Conservation (phyloP, 2,329 filamentous ascomycete genomes). For the Aspergillus ruber region DNA sequence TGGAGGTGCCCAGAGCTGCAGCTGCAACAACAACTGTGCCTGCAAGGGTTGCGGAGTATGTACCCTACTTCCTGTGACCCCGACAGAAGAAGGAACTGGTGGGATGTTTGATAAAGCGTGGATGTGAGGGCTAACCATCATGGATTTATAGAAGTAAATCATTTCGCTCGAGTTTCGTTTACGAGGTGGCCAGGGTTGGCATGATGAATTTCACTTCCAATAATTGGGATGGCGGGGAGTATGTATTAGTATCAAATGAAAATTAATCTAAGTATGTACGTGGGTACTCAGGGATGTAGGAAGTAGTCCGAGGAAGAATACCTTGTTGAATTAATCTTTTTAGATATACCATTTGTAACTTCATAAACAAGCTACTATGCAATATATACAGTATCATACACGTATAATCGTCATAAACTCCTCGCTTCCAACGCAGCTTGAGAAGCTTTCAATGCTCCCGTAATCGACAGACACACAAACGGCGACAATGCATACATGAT, state of each 20-base stretch:
- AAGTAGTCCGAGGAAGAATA: too few species aligned
- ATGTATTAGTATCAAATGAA: too few species aligned
- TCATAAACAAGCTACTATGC: background rate
- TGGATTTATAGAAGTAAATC: constrained; percentile 17
- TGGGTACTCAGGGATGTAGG: too few species aligned
- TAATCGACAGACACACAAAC: constrained; percentile 24
- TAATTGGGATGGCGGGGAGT: too few species aligned
- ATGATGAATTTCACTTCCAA: too few species aligned
- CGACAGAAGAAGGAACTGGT: constrained; percentile 3
- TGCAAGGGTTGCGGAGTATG: constrained; percentile 37
- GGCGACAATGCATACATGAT: constrained; percentile 28
- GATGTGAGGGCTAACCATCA: constrained; percentile 9
- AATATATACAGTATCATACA: background rate
- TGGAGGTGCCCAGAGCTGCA: constrained; percentile 25
- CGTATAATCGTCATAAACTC: background rate
- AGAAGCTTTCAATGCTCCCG: constrained; percentile 25
- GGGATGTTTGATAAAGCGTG: constrained; percentile 5
- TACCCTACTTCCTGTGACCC: constrained; percentile 5
- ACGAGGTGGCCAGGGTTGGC: background rate
- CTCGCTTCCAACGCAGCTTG: constrained; percentile 15
- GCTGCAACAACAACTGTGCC: constrained; percentile 27
- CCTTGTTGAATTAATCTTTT: too few species aligned
- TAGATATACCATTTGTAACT: background rate
- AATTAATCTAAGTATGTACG: background rate
- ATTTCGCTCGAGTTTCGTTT: background rate